A percentile compares a stretch with the other conserved stretches of the same genome.
Evolutionary conservation across 495 filamentous ascomycete genomes (phyloP).

Genomic region (Venustampulla echinocandica): DNA sequence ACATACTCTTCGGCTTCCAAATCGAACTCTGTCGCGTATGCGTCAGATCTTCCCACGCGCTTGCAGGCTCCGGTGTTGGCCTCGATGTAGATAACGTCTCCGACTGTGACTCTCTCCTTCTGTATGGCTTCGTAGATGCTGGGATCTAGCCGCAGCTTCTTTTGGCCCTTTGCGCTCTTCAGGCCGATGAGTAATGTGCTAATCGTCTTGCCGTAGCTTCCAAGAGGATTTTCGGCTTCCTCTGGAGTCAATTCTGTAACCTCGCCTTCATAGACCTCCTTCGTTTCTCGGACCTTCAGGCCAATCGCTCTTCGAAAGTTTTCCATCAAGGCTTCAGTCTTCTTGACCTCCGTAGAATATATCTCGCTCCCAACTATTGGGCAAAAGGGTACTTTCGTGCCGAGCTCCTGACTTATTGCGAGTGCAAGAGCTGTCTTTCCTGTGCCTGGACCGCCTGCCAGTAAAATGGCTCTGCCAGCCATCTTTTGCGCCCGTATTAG

Average conservation of each 20-base stretch:
- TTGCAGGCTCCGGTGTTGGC: slow-evolving; percentile 97
- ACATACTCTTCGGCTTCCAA: slow-evolving; percentile 98
- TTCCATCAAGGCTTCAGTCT: slow-evolving; percentile 97
- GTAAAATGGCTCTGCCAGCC: slow-evolving; percentile 85
- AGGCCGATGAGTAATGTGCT: slow-evolving; percentile 80
- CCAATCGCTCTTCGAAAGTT: slow-evolving; percentile 95
- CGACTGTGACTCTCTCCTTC: slow-evolving; percentile 91
- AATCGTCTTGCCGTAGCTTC: slow-evolving; percentile 91
- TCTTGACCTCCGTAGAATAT: slow-evolving; percentile 96
- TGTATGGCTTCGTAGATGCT: slow-evolving; percentile 99
- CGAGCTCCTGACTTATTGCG: slow-evolving; percentile 89
- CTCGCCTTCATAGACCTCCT: slow-evolving; percentile 96
- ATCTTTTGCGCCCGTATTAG: slow-evolving; percentile 93
- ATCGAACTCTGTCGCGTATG: slow-evolving; percentile 96
- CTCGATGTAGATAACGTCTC: slow-evolving; percentile 98
- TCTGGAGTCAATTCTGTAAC: slow-evolving; percentile 94
- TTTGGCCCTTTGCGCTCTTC: slow-evolving; percentile 87
- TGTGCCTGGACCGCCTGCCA: slow-evolving; percentile 86
- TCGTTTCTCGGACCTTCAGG: slow-evolving; percentile 91
- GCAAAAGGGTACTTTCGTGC: slow-evolving; percentile 95
- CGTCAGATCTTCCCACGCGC: slow-evolving; percentile 87
- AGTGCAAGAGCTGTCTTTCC: slow-evolving; percentile 95
- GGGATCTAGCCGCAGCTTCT: slow-evolving; percentile 92
- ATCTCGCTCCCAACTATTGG: slow-evolving; percentile 95
- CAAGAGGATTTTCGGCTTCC: slow-evolving; percentile 95